These are phyloP conservation scores for Zychaea mexicana DNA, from an alignment of 371 early-diverging fungal genomes.

Conservation along the genomic window DNA sequence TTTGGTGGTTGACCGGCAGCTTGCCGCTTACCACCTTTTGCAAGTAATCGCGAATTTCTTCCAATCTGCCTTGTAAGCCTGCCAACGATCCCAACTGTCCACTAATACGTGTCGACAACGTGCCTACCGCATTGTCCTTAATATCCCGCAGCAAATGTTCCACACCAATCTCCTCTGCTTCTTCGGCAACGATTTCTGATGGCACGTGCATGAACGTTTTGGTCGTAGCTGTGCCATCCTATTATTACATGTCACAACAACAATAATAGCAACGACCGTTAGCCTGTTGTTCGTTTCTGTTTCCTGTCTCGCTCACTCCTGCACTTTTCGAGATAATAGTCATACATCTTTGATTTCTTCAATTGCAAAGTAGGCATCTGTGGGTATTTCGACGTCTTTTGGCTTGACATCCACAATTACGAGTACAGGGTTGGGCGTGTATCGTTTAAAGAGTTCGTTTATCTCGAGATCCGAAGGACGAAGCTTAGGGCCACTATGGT, in stretches of 20 bases:
- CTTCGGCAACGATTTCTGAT: conserved; percentile 97
- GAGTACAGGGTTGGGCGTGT: conserved; percentile 93
- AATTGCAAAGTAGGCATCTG: conserved; percentile 94
- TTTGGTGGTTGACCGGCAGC: conserved; percentile 93
- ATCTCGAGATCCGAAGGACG: conserved; percentile 98
- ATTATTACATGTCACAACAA: background rate
- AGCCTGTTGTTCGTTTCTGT: no score
- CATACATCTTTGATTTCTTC: conserved; percentile 91
- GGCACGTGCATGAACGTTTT: conserved; percentile 96
- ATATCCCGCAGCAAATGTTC: conserved; percentile 99
- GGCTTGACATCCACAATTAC: conserved; percentile 96
- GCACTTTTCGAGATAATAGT: background rate
- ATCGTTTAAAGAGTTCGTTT: conserved; percentile 96
- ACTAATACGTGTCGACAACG: conserved; percentile 86
- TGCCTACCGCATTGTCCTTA: conserved; percentile 95
- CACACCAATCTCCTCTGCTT: conserved; percentile 99
- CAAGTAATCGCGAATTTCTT: conserved; percentile 86
- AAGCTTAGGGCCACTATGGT: conserved; percentile 99
- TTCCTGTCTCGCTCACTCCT: no score
- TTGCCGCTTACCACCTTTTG: conserved; percentile 83
- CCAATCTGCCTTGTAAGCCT: conserved; percentile 82
- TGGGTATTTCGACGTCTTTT: conserved; percentile 90
- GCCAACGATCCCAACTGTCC: conserved; percentile 89
- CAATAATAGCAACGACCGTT: no score
- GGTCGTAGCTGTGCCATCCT: conserved; percentile 95